A percentile compares a stretch with the other conserved stretches of the same genome.
These are phyloP conservation scores for Cyclotella sp. DNA, from an alignment of 108 stramenopile genomes.

Conservation along the genomic window DNA sequence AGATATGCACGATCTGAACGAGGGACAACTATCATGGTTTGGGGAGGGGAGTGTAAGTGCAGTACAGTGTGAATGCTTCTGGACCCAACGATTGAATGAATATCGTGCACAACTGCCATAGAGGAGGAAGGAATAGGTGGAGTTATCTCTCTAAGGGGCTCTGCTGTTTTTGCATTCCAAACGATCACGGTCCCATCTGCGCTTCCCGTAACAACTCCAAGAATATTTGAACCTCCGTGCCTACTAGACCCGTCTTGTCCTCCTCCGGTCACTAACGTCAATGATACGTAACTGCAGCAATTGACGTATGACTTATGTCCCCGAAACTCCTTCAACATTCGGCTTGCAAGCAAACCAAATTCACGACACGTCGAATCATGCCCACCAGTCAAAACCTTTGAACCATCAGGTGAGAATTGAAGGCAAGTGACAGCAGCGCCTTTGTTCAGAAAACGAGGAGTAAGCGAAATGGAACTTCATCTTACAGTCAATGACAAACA, in stretches of 20 bases:
- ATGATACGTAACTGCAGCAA: constrained; percentile 62
- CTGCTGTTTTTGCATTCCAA: constrained; percentile 86
- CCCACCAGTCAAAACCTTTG: constrained; percentile 77
- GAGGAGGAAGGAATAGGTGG: constrained; percentile 45
- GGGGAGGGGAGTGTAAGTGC: constrained; percentile 63
- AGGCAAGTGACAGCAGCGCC: constrained; percentile 64
- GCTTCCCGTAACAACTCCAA: constrained; percentile 80
- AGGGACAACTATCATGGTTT: constrained; percentile 75
- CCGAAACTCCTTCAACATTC: constrained; percentile 84
- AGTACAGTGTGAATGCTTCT: constrained; percentile 65
- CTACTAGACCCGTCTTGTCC: background rate
- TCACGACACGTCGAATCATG: constrained; percentile 74
- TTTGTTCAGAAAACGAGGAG: background rate
- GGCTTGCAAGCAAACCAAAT: constrained; percentile 79
- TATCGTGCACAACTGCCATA: constrained; percentile 31
- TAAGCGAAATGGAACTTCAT: background rate
- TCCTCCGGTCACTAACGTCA: background rate
- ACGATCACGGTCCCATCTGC: constrained; percentile 92
- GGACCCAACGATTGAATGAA: constrained; percentile 38
- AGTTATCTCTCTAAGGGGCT: constrained; percentile 61
- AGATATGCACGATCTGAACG: constrained; percentile 67
- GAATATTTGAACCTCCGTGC: constrained; percentile 11
- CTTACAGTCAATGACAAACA: background rate
- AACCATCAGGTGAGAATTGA: constrained; percentile 65
- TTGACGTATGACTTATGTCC: constrained; percentile 90